Percentiles rank a stretch among this genome's conserved stretches.
Evolutionary conservation across 73 alveolate species (phyloP).

Genomic region (Breviolum minutum): DNA sequence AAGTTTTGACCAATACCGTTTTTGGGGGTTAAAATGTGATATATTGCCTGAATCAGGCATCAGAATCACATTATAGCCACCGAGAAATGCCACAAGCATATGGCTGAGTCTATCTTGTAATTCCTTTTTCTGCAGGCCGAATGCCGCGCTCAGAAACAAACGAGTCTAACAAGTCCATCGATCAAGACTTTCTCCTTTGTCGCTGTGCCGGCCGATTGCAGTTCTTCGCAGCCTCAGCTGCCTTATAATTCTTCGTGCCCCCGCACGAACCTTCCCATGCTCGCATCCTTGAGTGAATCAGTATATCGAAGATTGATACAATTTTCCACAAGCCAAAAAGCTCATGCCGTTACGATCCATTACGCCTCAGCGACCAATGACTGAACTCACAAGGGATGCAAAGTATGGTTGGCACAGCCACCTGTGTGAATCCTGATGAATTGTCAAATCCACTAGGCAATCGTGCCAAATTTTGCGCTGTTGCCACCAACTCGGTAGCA

Average conservation of each 20-base stretch:
- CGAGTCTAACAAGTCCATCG: not conserved
- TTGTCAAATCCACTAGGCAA: constrained; percentile 29
- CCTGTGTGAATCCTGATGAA: constrained; percentile 44
- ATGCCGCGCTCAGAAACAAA: not conserved
- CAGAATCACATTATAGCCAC: not conserved
- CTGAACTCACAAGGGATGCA: not conserved
- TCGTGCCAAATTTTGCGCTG: not conserved
- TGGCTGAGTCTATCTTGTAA: constrained; percentile 1
- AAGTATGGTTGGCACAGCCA: constrained; percentile 25
- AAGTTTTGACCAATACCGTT: not conserved
- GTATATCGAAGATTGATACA: too few relatives aligned
- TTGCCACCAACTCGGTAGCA: constrained; percentile 28
- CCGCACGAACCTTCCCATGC: constrained; percentile 4
- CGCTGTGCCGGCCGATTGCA: not conserved
- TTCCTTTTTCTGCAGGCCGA: constrained; percentile 3
- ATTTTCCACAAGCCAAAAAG: too few relatives aligned
- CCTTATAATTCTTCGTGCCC: not conserved
- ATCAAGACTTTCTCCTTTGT: not conserved
- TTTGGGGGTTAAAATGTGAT: not conserved
- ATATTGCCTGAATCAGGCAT: constrained; percentile 2
- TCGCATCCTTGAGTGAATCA: not conserved
- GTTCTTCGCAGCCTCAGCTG: constrained; percentile 37
- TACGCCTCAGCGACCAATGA: not conserved
- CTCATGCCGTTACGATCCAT: not conserved
- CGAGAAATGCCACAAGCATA: not conserved